Evolutionary conservation across 2,329 filamentous ascomycete genomes (phyloP).

Genomic region (Phialemonium atrogriseum): DNA sequence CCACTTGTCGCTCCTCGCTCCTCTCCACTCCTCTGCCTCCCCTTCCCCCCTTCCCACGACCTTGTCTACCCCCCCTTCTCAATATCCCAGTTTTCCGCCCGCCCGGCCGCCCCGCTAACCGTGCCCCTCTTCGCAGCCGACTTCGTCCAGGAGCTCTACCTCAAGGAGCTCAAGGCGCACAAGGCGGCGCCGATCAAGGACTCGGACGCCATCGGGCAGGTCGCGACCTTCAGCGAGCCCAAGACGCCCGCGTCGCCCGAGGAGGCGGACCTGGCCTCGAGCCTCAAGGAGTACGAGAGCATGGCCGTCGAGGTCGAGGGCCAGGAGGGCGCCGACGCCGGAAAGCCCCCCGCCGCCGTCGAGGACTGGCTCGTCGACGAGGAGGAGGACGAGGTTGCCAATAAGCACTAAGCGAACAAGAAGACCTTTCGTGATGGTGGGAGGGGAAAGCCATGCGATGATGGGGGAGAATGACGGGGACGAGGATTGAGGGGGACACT

Average conservation of each 20-base stretch:
- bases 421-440: neutral
- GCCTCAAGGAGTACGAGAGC: conserved; percentile 88
- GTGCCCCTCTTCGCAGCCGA: conserved; percentile 56
- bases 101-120: no score
- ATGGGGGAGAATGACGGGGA: conserved; percentile 3
- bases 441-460: conserved; percentile 4
- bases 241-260: conserved; percentile 82
- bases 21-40: neutral
- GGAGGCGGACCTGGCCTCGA: conserved; percentile 85
- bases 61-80: neutral
- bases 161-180: conserved; percentile 92
- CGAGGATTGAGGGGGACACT: neutral
- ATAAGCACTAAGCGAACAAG: conserved; percentile 35
- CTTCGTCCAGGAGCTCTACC: conserved; percentile 95
- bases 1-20: neutral
- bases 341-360: conserved; percentile 47
- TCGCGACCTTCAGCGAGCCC: conserved; percentile 78
- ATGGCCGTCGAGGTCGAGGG: conserved; percentile 95
- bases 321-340: conserved; percentile 56
- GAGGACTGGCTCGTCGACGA: conserved; percentile 81
- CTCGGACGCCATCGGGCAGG: conserved; percentile 79
- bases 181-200: conserved; percentile 79
- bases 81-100: no score
- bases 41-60: neutral
- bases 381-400: conserved; percentile 44